A percentile compares a stretch with the other conserved stretches of the same genome.
These are phyloP conservation scores for Combretum micranthum DNA, from an alignment of 345 rosid species.

Conservation along the genomic window DNA sequence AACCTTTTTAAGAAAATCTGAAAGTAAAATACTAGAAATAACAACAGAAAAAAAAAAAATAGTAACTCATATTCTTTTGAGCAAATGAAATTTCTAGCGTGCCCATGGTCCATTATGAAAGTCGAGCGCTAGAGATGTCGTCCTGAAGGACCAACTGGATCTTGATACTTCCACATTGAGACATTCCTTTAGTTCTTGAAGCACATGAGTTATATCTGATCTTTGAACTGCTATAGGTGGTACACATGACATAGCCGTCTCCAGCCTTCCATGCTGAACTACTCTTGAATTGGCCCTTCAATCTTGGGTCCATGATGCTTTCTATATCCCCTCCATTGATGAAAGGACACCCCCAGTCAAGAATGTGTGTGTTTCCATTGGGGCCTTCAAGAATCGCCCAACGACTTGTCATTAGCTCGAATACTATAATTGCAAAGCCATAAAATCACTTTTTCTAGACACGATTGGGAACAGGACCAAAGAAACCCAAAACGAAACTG, in stretches of 20 bases:
- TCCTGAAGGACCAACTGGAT: neutral
- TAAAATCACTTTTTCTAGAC: constrained; percentile 39
- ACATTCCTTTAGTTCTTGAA: constrained; percentile 12
- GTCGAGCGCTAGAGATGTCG: neutral
- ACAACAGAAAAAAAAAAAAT: too few species aligned
- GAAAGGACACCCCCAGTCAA: constrained; percentile 7
- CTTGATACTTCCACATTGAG: constrained; percentile 1
- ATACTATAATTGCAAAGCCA: constrained; percentile 35
- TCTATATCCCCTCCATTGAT: constrained; percentile 16
- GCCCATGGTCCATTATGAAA: too few species aligned
- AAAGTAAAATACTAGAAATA: too few species aligned
- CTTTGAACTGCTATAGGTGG: constrained; percentile 7
- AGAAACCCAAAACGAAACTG: too few species aligned
- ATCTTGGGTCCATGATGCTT: constrained; percentile 15
- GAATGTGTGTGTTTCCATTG: neutral
- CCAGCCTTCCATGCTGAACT: constrained; percentile 16
- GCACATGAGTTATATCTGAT: constrained; percentile 16
- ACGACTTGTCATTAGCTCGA: constrained; percentile 35
- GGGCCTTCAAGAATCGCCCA: constrained; percentile 14
- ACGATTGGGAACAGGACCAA: too few species aligned
- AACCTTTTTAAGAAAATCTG: too few species aligned
- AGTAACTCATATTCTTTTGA: too few species aligned
- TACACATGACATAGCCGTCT: constrained; percentile 11
- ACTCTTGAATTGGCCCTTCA: neutral
- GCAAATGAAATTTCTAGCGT: too few species aligned